Evolutionary conservation across 495 filamentous ascomycete species (phyloP).

Genomic region (Hypomontagnella monticulosa): DNA sequence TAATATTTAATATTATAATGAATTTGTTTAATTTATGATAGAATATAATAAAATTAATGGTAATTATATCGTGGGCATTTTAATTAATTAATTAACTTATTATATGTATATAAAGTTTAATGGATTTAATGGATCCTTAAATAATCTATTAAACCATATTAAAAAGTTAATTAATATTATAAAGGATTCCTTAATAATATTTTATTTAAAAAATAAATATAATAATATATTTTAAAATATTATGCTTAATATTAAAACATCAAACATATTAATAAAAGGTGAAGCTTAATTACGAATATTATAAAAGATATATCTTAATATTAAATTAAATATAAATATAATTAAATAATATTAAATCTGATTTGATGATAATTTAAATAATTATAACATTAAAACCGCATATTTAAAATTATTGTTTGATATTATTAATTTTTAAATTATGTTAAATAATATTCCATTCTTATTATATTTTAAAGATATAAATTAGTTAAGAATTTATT

Average conservation of each 20-base stretch:
- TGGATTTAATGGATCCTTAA: background rate
- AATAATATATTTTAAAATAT: background rate
- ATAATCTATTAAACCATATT: background rate
- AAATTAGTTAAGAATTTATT: background rate
- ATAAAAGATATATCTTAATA: background rate
- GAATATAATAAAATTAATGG: too few relatives aligned
- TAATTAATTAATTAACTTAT: too few relatives aligned
- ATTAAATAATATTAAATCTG: background rate
- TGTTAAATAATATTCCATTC: background rate
- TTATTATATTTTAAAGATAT: conserved; percentile 8
- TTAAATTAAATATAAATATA: background rate
- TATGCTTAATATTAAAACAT: too few relatives aligned
- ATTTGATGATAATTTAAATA: background rate
- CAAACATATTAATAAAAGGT: too few relatives aligned
- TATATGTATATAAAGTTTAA: too few relatives aligned
- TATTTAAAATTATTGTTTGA: background rate
- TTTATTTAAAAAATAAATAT: background rate
- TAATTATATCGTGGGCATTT: too few relatives aligned
- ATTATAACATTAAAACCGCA: background rate
- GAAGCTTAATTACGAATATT: background rate
- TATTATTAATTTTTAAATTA: background rate
- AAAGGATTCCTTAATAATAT: too few relatives aligned
- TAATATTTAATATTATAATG: too few relatives aligned
- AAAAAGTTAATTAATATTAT: too few relatives aligned
- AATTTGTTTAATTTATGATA: too few relatives aligned